Conservation (phyloP, 768 basidiomycete genomes). For the Podaxis pistillaris region DNA sequence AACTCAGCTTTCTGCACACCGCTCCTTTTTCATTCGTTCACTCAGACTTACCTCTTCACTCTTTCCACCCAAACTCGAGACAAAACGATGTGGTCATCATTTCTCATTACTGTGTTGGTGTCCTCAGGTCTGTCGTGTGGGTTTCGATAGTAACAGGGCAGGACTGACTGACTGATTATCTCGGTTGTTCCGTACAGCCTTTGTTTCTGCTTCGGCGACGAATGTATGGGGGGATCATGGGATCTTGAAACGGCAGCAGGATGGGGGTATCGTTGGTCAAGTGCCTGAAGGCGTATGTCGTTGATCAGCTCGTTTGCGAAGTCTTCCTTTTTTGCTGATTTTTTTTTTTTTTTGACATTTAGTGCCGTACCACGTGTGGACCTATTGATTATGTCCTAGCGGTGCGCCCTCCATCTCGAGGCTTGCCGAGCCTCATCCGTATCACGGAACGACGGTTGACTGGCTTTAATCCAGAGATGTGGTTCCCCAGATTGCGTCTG, state of each 20-base stretch:
- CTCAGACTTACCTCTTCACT: background rate
- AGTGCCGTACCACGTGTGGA: slow-evolving; percentile 8
- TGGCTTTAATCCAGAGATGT: background rate
- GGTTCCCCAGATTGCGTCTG: background rate
- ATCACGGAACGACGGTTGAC: background rate
- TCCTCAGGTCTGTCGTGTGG: background rate
- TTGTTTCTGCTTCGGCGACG: background rate
- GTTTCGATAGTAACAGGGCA: background rate
- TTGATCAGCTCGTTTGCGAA: background rate
- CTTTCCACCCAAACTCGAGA: background rate
- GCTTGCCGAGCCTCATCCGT: background rate
- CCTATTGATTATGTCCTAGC: background rate
- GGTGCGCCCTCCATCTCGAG: background rate
- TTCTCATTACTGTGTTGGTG: background rate
- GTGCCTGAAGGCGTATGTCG: slow-evolving; percentile 7
- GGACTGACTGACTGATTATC: background rate
- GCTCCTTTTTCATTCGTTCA: background rate
- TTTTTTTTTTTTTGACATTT: background rate
- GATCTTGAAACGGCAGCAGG: background rate
- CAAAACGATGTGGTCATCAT: background rate
- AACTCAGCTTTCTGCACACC: background rate
- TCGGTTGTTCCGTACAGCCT: background rate
- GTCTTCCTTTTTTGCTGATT: background rate
- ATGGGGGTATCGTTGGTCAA: background rate
- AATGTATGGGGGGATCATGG: background rate